These are phyloP conservation scores for Massariosphaeria phaeospora DNA, from an alignment of 495 filamentous ascomycete genomes.

Conservation along the genomic window DNA sequence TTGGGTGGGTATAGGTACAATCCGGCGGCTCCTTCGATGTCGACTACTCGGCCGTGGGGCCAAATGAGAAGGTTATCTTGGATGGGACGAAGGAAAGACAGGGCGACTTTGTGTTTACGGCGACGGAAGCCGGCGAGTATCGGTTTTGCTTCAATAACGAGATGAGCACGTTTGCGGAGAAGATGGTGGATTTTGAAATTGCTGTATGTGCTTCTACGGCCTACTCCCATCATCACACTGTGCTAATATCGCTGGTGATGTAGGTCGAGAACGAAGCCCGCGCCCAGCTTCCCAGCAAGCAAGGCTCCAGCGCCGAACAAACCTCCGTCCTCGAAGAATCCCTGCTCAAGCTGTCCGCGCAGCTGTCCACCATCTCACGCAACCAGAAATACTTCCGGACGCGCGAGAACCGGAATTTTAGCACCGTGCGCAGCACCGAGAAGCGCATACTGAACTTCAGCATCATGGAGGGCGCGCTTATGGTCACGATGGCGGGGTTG, in stretches of 20 bases:
- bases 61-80: conserved; percentile 74
- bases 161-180: conserved; percentile 96
- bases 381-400: conserved; percentile 99
- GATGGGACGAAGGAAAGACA: conserved; percentile 90
- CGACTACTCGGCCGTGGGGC: conserved; percentile 83
- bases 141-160: conserved; percentile 98
- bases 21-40: conserved; percentile 93
- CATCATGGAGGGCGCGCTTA: conserved; percentile 83
- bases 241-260: neutral
- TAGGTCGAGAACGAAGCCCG: conserved; percentile 93
- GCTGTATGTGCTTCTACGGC: conserved; percentile 53
- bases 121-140: conserved; percentile 88
- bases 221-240: neutral
- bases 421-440: conserved; percentile 95
- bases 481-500: conserved; percentile 91
- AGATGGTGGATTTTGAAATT: conserved; percentile 98
- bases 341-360: conserved; percentile 88
- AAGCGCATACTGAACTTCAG: conserved; percentile 95
- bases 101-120: conserved; percentile 97
- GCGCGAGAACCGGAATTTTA: conserved; percentile 97
- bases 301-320: conserved; percentile 88
- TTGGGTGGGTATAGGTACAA: too few relatives aligned
- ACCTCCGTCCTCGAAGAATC: conserved; percentile 88
- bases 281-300: conserved; percentile 78
- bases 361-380: conserved; percentile 90